Conservation (phyloP, 2,329 filamentous ascomycete species). For the Dryadomyces quercivorus region DNA sequence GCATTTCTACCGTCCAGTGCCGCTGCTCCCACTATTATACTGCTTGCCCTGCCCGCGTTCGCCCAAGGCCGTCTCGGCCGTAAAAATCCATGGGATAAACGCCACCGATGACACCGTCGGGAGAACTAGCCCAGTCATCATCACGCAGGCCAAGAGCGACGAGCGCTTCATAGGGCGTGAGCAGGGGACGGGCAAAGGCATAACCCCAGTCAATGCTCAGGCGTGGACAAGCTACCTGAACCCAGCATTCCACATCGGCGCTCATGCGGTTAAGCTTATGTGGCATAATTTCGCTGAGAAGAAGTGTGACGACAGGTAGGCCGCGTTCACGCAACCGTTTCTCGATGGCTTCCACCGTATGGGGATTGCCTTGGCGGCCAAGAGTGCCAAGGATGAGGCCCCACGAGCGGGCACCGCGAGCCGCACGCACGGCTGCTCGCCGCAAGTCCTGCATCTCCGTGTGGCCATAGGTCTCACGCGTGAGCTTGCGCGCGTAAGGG, state of each 20-base stretch:
- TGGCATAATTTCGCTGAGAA: conserved; percentile 92
- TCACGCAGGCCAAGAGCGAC: conserved; percentile 72
- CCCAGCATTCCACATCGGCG: conserved; percentile 88
- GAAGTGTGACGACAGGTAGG: conserved; percentile 71
- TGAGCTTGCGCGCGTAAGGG: conserved; percentile 85
- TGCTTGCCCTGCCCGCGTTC: conserved; percentile 43
- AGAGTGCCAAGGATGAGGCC: conserved; percentile 88
- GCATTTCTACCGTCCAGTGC: too few species aligned
- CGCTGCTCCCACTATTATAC: neutral
- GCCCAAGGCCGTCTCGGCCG: conserved; percentile 76
- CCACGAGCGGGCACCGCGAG: conserved; percentile 63
- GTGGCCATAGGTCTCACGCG: conserved; percentile 84
- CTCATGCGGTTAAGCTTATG: conserved; percentile 86
- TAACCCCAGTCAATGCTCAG: conserved; percentile 99
- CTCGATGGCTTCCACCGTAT: conserved; percentile 83
- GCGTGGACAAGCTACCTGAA: conserved; percentile 93
- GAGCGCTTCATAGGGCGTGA: conserved; percentile 92
- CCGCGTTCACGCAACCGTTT: conserved; percentile 56
- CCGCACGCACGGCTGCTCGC: conserved; percentile 61
- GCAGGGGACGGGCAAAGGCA: conserved; percentile 74
- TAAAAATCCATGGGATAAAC: conserved; percentile 99
- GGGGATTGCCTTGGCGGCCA: conserved; percentile 87
- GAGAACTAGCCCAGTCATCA: conserved; percentile 42
- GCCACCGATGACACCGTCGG: conserved; percentile 46
- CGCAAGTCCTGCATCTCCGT: conserved; percentile 79